Evolutionary conservation across 164 flowering plant genomes (phyloP).

Genomic region (Stephania yunnanensis): DNA sequence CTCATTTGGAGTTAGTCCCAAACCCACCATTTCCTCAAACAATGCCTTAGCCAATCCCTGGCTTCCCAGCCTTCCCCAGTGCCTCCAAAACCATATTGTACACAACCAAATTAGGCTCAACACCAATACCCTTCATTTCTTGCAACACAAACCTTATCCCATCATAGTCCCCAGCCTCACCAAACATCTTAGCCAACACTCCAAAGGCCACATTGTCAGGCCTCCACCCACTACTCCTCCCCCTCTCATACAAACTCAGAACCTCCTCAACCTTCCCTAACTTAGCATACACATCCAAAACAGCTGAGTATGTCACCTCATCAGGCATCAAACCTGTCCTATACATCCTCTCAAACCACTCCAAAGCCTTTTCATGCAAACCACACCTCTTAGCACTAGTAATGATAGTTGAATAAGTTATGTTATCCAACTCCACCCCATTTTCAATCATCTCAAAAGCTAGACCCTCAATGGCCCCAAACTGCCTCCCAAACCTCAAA

Average conservation of each 20-base stretch:
- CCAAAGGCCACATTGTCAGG: slow-evolving; percentile 73
- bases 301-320: slow-evolving; percentile 89
- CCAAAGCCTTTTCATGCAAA: slow-evolving; percentile 68
- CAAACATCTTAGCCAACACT: slow-evolving; percentile 81
- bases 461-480: slow-evolving; percentile 59
- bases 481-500: slow-evolving; percentile 75
- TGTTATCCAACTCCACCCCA: slow-evolving; percentile 70
- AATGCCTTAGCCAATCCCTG: slow-evolving; percentile 77
- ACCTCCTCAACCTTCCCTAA: slow-evolving; percentile 85
- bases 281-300: slow-evolving; percentile 83
- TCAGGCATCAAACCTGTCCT: slow-evolving; percentile 89
- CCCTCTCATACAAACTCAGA: slow-evolving; percentile 82
- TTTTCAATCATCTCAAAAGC: slow-evolving; percentile 69
- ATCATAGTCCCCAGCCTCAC: slow-evolving; percentile 87
- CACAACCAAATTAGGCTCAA: slow-evolving; percentile 78
- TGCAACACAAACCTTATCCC: slow-evolving; percentile 73
- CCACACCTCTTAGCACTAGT: slow-evolving; percentile 77
- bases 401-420: slow-evolving; percentile 93
- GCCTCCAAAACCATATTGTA: slow-evolving; percentile 85
- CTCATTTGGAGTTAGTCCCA: slow-evolving; percentile 65
- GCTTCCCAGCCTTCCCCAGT: slow-evolving; percentile 89
- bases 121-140: slow-evolving; percentile 69
- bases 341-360: slow-evolving; percentile 97
- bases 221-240: slow-evolving; percentile 80
- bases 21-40: slow-evolving; percentile 70